phyloP scores from a whole-genome alignment of 2,329 filamentous ascomycete genomes.

The Epichloe uncinata region DNA sequence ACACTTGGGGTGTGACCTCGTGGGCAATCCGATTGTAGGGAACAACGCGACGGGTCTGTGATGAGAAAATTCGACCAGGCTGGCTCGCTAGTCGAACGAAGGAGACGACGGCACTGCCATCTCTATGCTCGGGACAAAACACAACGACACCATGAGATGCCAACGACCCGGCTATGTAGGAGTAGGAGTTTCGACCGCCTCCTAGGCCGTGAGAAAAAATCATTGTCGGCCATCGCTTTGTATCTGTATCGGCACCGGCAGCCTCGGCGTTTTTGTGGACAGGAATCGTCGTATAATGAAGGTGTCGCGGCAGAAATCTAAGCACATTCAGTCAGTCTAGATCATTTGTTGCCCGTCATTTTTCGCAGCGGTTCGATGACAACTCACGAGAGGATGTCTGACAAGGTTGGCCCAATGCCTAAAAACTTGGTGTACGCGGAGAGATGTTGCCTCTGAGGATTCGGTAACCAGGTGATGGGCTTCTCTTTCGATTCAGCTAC shows the following conservation, averaged over 20 bases:
- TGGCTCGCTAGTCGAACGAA: conserved; percentile 50
- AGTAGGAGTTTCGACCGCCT: conserved; percentile 72
- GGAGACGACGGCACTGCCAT: conserved; percentile 65
- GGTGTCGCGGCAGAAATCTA: conserved; percentile 54
- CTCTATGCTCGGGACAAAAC: conserved; percentile 69
- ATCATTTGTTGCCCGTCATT: not conserved
- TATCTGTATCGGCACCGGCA: conserved; percentile 36
- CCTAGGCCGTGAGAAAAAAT: conserved; percentile 75
- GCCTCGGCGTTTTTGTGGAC: conserved; percentile 58
- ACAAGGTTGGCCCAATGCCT: conserved; percentile 46
- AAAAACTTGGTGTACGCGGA: conserved; percentile 66
- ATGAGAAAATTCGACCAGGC: conserved; percentile 19
- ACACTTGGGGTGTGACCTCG: conserved; percentile 49
- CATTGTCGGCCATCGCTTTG: conserved; percentile 61
- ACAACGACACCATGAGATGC: conserved; percentile 74
- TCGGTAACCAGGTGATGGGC: conserved; percentile 62
- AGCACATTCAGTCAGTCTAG: not conserved
- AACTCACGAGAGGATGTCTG: conserved; percentile 47
- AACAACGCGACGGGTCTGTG: conserved; percentile 19
- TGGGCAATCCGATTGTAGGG: conserved; percentile 47
- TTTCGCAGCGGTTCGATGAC: not conserved
- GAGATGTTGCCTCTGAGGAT: conserved; percentile 61
- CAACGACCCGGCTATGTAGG: conserved; percentile 64
- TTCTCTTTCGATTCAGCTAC: conserved; percentile 38
- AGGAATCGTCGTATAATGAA: conserved; percentile 62